These are phyloP conservation scores for Globisporangium barbulae DNA, from an alignment of 352 stramenopile species.

Conservation along the genomic window DNA sequence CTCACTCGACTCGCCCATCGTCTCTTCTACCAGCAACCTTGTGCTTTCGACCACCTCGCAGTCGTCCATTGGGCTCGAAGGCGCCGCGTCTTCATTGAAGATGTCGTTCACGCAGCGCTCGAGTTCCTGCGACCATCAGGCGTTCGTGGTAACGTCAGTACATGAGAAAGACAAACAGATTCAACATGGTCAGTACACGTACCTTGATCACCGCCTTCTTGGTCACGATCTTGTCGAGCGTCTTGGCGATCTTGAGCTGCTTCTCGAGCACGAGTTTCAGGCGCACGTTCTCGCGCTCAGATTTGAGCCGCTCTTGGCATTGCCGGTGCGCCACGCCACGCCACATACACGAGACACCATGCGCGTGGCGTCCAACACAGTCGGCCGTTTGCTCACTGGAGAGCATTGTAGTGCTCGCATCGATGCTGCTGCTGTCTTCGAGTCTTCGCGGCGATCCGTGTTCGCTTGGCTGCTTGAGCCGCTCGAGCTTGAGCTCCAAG, in stretches of 20 bases:
- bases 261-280: constrained; percentile 50
- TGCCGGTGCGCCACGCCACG: not conserved
- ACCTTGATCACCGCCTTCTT: constrained; percentile 30
- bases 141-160: not conserved
- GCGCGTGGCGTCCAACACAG: not conserved
- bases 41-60: not conserved
- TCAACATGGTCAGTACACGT: too few species aligned
- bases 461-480: not conserved
- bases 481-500: constrained; percentile 18
- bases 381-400: not conserved
- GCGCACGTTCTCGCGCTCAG: constrained; percentile 45
- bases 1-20: too few species aligned
- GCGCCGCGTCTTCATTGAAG: not conserved
- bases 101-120: not conserved
- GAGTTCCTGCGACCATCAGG: not conserved
- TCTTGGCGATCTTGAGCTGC: too few species aligned
- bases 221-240: constrained; percentile 32
- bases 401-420: not conserved
- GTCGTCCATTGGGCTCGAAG: not conserved
- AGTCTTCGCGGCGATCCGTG: not conserved
- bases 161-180: not conserved
- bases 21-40: not conserved
- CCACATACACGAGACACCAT: constrained; percentile 2
- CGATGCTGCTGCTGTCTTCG: not conserved
- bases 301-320: not conserved